These are phyloP conservation scores for Xylariaceae sp. DNA, from an alignment of 2,329 filamentous ascomycete genomes.

Conservation along the genomic window DNA sequence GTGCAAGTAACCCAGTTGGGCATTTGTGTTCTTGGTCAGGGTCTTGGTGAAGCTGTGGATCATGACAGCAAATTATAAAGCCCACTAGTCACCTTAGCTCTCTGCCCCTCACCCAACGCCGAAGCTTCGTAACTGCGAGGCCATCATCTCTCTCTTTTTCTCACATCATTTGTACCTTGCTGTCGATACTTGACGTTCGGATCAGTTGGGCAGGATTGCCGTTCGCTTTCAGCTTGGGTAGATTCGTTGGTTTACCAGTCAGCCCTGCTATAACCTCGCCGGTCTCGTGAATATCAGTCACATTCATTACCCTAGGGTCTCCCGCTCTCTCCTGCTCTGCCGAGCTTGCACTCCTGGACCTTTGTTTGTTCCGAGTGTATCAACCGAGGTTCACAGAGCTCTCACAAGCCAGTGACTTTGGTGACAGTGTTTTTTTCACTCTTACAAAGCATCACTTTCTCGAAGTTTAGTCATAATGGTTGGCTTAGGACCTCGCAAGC, in stretches of 20 bases:
- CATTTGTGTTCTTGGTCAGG: no score
- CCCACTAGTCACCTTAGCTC: not conserved
- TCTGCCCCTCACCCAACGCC: not conserved
- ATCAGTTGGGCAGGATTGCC: not conserved
- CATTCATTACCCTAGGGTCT: constrained; percentile 1
- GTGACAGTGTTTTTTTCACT: constrained; percentile 18
- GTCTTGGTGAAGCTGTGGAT: not conserved
- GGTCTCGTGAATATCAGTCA: no score
- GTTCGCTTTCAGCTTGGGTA: not conserved
- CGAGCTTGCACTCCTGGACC: not conserved
- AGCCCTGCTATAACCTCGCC: no score
- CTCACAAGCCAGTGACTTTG: not conserved
- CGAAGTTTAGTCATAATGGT: constrained; percentile 41
- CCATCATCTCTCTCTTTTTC: not conserved
- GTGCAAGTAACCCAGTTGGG: not conserved
- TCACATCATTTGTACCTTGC: not conserved
- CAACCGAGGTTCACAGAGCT: not conserved
- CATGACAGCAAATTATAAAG: not conserved
- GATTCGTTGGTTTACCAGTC: not conserved
- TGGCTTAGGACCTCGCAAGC: constrained; percentile 46
- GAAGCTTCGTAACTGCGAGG: not conserved
- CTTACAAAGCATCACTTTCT: constrained; percentile 17
- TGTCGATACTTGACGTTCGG: not conserved
- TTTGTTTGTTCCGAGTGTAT: not conserved
- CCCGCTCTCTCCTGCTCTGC: not conserved